Evolutionary conservation across 2,329 filamentous ascomycete species (phyloP).

Genomic region (Aspergillus hiratsukae): DNA sequence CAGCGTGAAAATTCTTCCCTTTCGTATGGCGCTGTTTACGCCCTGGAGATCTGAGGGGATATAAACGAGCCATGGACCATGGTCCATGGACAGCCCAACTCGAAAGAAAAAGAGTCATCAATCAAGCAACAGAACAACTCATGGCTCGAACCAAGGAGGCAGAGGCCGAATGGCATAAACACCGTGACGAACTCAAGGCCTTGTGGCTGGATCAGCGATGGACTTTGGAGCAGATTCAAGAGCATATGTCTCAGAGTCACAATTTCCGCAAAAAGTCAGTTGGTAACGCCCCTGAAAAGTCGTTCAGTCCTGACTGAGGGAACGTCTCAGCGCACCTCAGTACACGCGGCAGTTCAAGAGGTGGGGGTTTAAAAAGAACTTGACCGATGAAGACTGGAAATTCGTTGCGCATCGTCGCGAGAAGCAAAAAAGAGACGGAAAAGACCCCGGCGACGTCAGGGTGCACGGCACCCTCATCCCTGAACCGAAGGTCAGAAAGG

Average conservation of each 20-base stretch:
- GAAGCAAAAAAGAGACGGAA: background rate
- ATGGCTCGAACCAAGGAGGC: slow-evolving; percentile 10
- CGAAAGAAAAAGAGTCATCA: background rate
- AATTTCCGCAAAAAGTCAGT: slow-evolving; percentile 11
- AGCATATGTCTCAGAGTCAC: slow-evolving; percentile 11
- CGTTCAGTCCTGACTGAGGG: background rate
- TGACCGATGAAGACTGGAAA: slow-evolving; percentile 16
- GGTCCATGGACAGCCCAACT: background rate
- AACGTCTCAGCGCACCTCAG: too few relatives aligned
- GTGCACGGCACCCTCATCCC: slow-evolving; percentile 4
- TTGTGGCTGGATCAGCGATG: slow-evolving; percentile 9
- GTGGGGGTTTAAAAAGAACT: slow-evolving; percentile 24
- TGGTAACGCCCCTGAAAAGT: background rate
- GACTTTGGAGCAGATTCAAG: slow-evolving; percentile 9
- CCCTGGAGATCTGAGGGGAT: background rate
- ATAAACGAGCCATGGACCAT: background rate
- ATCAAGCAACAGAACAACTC: background rate
- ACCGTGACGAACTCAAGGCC: slow-evolving; percentile 9
- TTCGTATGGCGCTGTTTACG: too few relatives aligned
- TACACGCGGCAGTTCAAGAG: slow-evolving; percentile 17
- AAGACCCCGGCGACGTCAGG: too few relatives aligned
- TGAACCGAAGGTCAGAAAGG: slow-evolving; percentile 19
- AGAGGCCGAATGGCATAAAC: slow-evolving; percentile 6
- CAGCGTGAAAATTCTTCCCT: too few relatives aligned
- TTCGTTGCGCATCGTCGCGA: slow-evolving; percentile 13